These are phyloP conservation scores for Malus domestica DNA, from an alignment of 306 rosid species.

Conservation along the genomic window DNA sequence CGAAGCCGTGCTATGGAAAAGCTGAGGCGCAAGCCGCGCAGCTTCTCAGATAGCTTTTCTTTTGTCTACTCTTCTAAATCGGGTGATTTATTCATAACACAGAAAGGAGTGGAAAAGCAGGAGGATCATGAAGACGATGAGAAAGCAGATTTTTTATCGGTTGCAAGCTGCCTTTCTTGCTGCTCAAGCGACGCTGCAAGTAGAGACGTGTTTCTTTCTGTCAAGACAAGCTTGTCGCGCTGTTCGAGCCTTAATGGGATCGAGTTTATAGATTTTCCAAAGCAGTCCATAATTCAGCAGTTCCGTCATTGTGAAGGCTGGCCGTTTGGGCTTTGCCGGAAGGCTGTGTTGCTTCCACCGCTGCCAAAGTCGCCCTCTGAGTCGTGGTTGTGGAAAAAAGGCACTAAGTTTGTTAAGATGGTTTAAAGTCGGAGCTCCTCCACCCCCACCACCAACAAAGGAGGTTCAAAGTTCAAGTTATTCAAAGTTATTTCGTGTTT, in stretches of 20 bases:
- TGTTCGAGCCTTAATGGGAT: constrained; percentile 55
- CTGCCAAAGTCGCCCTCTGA: constrained; percentile 80
- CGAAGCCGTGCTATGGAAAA: constrained; percentile 63
- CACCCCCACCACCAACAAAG: neutral
- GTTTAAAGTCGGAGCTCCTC: constrained; percentile 9
- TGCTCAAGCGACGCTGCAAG: constrained; percentile 46
- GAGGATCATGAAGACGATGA: constrained; percentile 16
- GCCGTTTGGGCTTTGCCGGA: constrained; percentile 90
- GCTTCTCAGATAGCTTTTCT: constrained; percentile 41
- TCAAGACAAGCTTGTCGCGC: constrained; percentile 57
- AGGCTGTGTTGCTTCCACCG: constrained; percentile 87
- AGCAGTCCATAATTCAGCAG: constrained; percentile 61
- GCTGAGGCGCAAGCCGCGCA: constrained; percentile 39
- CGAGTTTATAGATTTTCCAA: constrained; percentile 41
- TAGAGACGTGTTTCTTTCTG: constrained; percentile 50
- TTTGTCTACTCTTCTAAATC: constrained; percentile 51
- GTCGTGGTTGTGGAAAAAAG: constrained; percentile 66
- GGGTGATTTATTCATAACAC: constrained; percentile 41
- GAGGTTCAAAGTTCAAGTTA: neutral
- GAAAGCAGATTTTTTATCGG: constrained; percentile 61
- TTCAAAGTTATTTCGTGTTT: neutral
- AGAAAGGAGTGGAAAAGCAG: constrained; percentile 14
- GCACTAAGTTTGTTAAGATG: constrained; percentile 17
- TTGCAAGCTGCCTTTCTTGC: constrained; percentile 52
- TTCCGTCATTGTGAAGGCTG: constrained; percentile 83